Evolutionary conservation across 2,329 filamentous ascomycete genomes (phyloP).

Genomic region (Fusarium pilosicola): DNA sequence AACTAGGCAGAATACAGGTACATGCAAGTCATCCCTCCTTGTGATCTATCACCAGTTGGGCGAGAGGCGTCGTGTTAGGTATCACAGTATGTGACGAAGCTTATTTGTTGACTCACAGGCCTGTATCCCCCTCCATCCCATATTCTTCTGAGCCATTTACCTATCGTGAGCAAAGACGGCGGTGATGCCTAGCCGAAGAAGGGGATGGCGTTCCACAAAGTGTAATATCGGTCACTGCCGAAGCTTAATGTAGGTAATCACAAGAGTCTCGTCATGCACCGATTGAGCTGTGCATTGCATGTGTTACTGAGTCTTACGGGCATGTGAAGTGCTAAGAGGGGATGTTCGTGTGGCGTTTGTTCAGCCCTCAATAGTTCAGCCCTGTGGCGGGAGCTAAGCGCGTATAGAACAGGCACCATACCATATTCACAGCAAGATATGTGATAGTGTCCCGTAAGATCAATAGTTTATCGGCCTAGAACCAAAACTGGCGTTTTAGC

Average conservation of each 20-base stretch:
- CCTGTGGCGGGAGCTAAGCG: not conserved
- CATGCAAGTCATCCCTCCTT: not conserved
- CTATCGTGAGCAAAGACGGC: not conserved
- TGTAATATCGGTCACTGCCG: not conserved
- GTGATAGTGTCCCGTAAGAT: not conserved
- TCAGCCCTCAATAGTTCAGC: not conserved
- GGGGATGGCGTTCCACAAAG: not conserved
- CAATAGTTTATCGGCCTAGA: not conserved
- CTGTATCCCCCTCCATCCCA: not conserved
- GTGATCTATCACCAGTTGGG: not conserved
- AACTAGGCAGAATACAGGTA: not conserved
- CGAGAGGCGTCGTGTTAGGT: not conserved
- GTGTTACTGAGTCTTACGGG: not conserved
- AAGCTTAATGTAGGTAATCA: not conserved
- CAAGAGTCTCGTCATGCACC: too few relatives aligned
- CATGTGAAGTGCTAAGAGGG: not conserved
- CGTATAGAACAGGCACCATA: not conserved
- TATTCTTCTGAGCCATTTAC: not conserved
- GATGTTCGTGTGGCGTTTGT: not conserved
- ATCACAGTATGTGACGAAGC: not conserved
- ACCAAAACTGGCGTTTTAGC: not conserved
- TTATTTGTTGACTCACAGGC: not conserved
- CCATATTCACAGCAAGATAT: not conserved
- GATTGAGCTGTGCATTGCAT: not conserved
- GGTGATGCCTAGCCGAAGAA: not conserved